These are phyloP conservation scores for Blastobotrys parvus DNA, from an alignment of 805 yeast species.

Conservation along the genomic window DNA sequence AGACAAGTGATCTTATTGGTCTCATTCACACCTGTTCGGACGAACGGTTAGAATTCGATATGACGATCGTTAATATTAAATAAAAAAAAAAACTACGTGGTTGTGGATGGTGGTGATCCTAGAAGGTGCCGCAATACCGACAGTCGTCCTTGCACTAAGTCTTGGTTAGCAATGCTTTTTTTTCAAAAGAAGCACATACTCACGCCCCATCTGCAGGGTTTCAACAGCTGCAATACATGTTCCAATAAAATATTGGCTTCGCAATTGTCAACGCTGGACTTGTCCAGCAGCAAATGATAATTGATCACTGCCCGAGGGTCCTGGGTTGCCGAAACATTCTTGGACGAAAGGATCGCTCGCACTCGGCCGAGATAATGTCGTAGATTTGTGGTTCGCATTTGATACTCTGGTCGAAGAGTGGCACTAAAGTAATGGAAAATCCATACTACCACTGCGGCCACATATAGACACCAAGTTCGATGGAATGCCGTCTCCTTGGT, in stretches of 20 bases:
- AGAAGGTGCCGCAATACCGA: conserved; percentile 1
- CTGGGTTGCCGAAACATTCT: not conserved
- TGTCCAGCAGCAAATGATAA: conserved; percentile 2
- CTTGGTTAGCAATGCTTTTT: not conserved
- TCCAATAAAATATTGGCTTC: conserved; percentile 14
- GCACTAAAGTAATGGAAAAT: conserved; percentile 10
- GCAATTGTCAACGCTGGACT: conserved; percentile 4
- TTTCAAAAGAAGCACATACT: not conserved
- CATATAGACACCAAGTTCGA: conserved; percentile 18
- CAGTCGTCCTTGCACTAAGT: conserved; percentile 6
- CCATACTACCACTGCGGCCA: conserved; percentile 17
- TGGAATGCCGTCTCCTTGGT: conserved; percentile 19
- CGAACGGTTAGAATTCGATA: too few relatives aligned
- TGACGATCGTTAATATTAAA: too few relatives aligned
- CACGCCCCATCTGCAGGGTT: conserved; percentile 15
- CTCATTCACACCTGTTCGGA: too few relatives aligned
- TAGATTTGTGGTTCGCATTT: not conserved
- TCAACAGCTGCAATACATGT: conserved; percentile 8
- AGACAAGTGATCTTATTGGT: too few relatives aligned
- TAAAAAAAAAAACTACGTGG: too few relatives aligned
- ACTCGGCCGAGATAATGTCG: conserved; percentile 7
- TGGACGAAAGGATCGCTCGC: conserved; percentile 8
- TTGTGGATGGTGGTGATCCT: too few relatives aligned
- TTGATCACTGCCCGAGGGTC: conserved; percentile 1
- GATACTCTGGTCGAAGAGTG: not conserved